phyloP scores from a whole-genome alignment of 192 early-diverging fungal genomes.

The Coemansia sp. region DNA sequence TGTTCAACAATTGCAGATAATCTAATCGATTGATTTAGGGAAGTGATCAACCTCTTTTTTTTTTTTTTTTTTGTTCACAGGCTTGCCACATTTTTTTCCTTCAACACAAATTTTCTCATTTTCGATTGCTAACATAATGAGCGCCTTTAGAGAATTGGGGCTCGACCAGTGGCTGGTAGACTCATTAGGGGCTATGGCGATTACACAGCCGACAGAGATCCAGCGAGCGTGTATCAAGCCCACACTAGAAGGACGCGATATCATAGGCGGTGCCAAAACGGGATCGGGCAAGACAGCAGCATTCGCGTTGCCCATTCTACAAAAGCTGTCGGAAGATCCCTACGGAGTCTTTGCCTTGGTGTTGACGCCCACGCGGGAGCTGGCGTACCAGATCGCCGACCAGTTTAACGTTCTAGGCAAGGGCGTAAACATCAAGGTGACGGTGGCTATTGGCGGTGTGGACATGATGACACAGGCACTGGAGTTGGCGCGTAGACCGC shows the following conservation, averaged over 20 bases:
- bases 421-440: slow-evolving; percentile 77
- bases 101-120: background rate
- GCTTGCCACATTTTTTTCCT: background rate
- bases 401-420: slow-evolving; percentile 94
- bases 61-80: background rate
- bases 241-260: slow-evolving; percentile 73
- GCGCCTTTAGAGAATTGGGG: slow-evolving; percentile 70
- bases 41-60: background rate
- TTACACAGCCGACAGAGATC: slow-evolving; percentile 86
- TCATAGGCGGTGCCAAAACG: slow-evolving; percentile 94
- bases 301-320: slow-evolving; percentile 96
- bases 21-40: too few relatives aligned
- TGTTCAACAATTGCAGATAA: too few relatives aligned
- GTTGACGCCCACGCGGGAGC: slow-evolving; percentile 91
- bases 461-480: slow-evolving; percentile 95
- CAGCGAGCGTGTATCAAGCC: slow-evolving; percentile 82
- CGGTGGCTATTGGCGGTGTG: slow-evolving; percentile 86
- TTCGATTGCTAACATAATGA: slow-evolving; percentile 12
- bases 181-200: slow-evolving; percentile 76
- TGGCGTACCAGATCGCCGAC: slow-evolving; percentile 98
- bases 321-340: slow-evolving; percentile 91
- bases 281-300: slow-evolving; percentile 98
- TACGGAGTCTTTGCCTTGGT: slow-evolving; percentile 97
- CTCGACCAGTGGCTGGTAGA: slow-evolving; percentile 80
- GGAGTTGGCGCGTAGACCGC: slow-evolving; percentile 78